Conservation (phyloP, 2,329 filamentous ascomycete genomes). For the Ophiocordyceps sinensis region DNA sequence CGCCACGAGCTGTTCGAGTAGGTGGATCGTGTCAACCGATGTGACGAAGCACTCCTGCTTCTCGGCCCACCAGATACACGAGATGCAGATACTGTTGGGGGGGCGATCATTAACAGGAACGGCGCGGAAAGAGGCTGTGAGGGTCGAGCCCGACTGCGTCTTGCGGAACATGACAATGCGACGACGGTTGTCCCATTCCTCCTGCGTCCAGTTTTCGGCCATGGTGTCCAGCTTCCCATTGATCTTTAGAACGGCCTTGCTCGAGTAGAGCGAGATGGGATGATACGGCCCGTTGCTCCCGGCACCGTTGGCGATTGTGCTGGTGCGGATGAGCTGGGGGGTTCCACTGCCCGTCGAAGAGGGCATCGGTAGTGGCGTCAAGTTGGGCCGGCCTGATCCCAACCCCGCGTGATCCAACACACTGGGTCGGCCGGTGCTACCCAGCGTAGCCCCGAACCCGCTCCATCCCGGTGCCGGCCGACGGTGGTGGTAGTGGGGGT, state of each 20-base stretch:
- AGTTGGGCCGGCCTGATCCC: conserved; percentile 23
- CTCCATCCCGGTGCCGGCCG: conserved; percentile 24
- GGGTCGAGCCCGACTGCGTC: conserved; percentile 65
- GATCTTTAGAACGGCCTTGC: conserved; percentile 75
- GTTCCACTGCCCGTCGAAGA: conserved; percentile 19
- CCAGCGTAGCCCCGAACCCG: conserved; percentile 25
- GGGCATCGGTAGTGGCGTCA: conserved; percentile 35
- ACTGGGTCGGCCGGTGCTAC: conserved; percentile 22
- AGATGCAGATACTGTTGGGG: conserved; percentile 81
- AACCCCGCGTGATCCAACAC: conserved; percentile 26
- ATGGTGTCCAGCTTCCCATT: conserved; percentile 74
- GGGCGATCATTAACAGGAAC: conserved; percentile 67
- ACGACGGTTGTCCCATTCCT: conserved; percentile 66
- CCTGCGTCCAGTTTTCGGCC: conserved; percentile 67
- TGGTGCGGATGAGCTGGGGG: conserved; percentile 41
- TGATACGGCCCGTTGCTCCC: conserved; percentile 43
- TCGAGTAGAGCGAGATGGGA: conserved; percentile 66
- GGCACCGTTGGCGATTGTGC: conserved; percentile 29
- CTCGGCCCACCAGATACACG: conserved; percentile 94
- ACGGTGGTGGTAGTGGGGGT: conserved; percentile 30
- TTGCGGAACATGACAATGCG: conserved; percentile 82
- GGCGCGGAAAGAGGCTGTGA: conserved; percentile 66
- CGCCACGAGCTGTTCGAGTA: conserved; percentile 83
- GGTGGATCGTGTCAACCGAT: conserved; percentile 88
- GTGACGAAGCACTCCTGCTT: conserved; percentile 86